Base-by-base conservation (phyloP, 441 rosid species). In the Adansonia gregorii region DNA sequence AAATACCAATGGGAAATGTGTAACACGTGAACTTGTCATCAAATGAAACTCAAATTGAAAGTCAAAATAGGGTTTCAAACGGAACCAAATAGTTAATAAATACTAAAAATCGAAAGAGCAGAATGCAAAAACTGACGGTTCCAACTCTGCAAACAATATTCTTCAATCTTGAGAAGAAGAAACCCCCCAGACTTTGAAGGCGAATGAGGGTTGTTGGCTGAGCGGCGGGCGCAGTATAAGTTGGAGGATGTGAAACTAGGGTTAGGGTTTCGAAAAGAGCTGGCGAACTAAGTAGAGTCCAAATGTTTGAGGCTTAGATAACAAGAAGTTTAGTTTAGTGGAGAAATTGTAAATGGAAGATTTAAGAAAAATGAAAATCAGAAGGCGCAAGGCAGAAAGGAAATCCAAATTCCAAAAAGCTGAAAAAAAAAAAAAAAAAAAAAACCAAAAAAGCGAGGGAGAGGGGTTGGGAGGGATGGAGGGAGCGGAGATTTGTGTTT, bases 231-330 rank as follows among this genome's bases (percentile, higher is more conserved):
- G 31, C 22, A 15, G 46, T 35, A 45, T 64, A 64, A 3, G 14
- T 19, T 20, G 10, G 8, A 46, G 8, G 45, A 67, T 1, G 55
- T 31, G 4, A 46, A 67, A 55, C 35, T 72, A 72, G 64, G 51
- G 64, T 72, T 72, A 72, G 49, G 75, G 31, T 31, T 72, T 72
- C 27, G 35, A 55, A 35, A n/a, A 35, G 75, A 31, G 31, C 27
- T 14, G n/a, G 19, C 31, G 10, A 49, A 71, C 41, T 19, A 72
- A 35, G 17, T 9, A 52, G 60, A 71, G 61, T 6, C 10, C 10
- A 35, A 72, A 35, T 9, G 24, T 19, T 17, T 5, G 75, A n/a
- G 45, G 46, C 48, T 14, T n/a, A 31, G 22, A 75, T 8, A 31
- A 15, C 8, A 63, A 27, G n/a, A 22, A 2, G 12, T 2, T 43